Base-by-base conservation (phyloP, 2,329 filamentous ascomycete species). In the Orbilia blumenaviensis region DNA sequence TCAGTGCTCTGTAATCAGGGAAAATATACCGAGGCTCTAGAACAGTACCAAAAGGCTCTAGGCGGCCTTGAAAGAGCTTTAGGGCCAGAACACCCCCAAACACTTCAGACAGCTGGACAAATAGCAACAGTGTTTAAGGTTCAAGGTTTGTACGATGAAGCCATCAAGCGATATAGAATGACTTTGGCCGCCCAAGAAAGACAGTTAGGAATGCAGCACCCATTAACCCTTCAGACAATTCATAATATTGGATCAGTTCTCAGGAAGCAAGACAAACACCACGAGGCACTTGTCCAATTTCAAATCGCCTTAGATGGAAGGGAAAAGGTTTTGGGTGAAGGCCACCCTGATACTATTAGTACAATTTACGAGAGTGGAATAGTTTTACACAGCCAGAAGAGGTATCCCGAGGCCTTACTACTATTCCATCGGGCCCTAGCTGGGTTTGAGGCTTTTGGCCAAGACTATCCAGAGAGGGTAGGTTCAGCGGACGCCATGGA, bases 381-480 rank as follows among this genome's bases (percentile, higher is more conserved):
- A 14, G 18, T 60, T 21, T 38, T 60, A 9, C 8, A 2, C 12
- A 18, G 5, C 9, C 69, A 67, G 23, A 27, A 23, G 1, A 44
- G 61, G 14, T 44, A 67, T 44, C 18, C 56, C 38, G 62, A 61
- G 10, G 50, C 69, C 7, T 27, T 60, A 4, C n/a, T 42, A 12
- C 29, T 16, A 16, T 66, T 32, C 21, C 9, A 14, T 16, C 46
- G 27, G 29, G 61, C 46, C 12, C 27, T 62, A 16, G 25, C 23
- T 34, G 52, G 66, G 0, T 52, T 18, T 32, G 60, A 77, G 52
- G 77, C 58, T 32, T 64, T 78, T 54, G 75, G 76, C 6, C 36
- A 29, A 8, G 38, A 66, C 34, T 36, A 69, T 12, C 48, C 21
- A 9, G 2, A 12, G n/a, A 62, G 42, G 0, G 32, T 78, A 42